Evolutionary conservation across 352 stramenopile genomes (phyloP), one percentile per base, ranked within the genome.

Genomic region (Globisporangium megalacanthum): DNA sequence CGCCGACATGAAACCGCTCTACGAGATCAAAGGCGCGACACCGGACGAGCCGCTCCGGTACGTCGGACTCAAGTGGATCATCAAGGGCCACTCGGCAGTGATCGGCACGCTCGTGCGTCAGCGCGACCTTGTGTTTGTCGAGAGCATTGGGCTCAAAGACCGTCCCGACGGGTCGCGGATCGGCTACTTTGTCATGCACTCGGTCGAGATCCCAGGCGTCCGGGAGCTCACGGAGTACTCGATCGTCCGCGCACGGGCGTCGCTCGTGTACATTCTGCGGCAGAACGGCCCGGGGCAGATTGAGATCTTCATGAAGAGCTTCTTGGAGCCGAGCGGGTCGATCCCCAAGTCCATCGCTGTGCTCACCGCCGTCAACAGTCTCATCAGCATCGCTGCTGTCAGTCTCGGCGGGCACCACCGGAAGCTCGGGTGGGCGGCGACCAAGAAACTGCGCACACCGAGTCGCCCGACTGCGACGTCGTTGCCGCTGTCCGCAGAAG

Each of bases 131-230:
- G 65, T 90, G 53, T 87, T 78, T 54, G 56, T 90, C 13, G 77
- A 90, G 50, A 69, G 70, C 11, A 75, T 70, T 41, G 80, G 80
- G 1, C 45, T 75, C 14, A 68, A 63, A 19, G 70, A 56, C 0
- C 52, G 66, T 22, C 33, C 63, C 6, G 74, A 62, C 31, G 75
- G 75, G 53, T 68, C 83, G 33, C 60, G 61, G 14, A 49, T 89
- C 15, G 79, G 80, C 36, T 87, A 82, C 62, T 71, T 73, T 15
- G 66, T 90, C 31, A 64, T 81, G 59, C 80, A 90, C 56, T 89
- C 79, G 37, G 73, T 89, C 22, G 76, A 76, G 36, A 61, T 87
- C 42, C 59, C 70, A 15, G 56, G 75, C 29, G 52, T 65, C 37
- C 46, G 59, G 1, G 57, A 54, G 19, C 72, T 69, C 14, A 60